phyloP scores from a whole-genome alignment of 345 rosid species.

The Aquilaria yunnanensis region DNA sequence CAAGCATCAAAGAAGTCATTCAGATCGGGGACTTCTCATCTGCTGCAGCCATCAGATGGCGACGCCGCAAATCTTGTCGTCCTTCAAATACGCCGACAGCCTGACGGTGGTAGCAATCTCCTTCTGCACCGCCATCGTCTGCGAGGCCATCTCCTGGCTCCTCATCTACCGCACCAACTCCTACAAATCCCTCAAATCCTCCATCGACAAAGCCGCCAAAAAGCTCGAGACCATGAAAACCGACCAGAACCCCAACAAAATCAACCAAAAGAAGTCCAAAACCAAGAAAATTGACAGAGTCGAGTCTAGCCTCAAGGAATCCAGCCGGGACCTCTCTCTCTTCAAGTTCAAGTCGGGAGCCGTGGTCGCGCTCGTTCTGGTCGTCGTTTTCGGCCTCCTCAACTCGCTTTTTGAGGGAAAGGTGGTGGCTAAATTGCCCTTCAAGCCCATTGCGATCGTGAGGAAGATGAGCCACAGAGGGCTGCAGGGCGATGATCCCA shows the following conservation, averaged over 20 bases:
- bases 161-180: constrained; percentile 93
- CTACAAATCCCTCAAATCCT: constrained; percentile 85
- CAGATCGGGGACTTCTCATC: too few species aligned
- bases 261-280: constrained; percentile 63
- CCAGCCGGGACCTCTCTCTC: constrained; percentile 88
- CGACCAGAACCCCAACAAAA: constrained; percentile 41
- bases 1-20: too few species aligned
- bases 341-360: constrained; percentile 99
- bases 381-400: constrained; percentile 83
- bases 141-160: constrained; percentile 96
- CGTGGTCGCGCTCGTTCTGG: constrained; percentile 85
- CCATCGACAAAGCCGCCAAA: constrained; percentile 94
- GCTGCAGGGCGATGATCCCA: constrained; percentile 66
- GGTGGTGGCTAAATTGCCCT: constrained; percentile 90
- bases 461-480: constrained; percentile 97
- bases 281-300: constrained; percentile 97
- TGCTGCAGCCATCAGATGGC: constrained; percentile 10
- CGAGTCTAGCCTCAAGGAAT: constrained; percentile 84
- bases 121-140: constrained; percentile 82
- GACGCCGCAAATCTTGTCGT: constrained; percentile 42
- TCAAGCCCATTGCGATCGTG: constrained; percentile 65
- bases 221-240: constrained; percentile 93
- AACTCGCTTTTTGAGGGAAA: constrained; percentile 95
- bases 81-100: constrained; percentile 73
- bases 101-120: constrained; percentile 88